A percentile compares a stretch with the other conserved stretches of the same genome.
phyloP scores from a whole-genome alignment of 306 rosid genomes.

The Inga leiocalycina region DNA sequence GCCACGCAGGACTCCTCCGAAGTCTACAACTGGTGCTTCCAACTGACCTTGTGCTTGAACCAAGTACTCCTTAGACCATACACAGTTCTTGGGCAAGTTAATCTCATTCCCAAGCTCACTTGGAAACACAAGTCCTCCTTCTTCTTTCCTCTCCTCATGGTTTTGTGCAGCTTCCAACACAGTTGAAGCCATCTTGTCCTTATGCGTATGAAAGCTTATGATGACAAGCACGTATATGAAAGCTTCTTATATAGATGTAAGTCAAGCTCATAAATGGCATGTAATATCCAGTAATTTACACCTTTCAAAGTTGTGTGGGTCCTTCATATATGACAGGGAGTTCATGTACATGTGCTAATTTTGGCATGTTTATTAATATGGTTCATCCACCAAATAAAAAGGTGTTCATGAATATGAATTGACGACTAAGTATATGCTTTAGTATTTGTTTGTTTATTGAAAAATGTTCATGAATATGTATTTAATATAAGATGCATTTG shows the following conservation, averaged over 20 bases:
- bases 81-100: slow-evolving; percentile 45
- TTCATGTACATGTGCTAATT: neutral
- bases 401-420: too few relatives aligned
- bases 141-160: neutral
- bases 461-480: too few relatives aligned
- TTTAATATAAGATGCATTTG: too few relatives aligned
- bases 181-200: slow-evolving; percentile 35
- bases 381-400: too few relatives aligned
- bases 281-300: neutral
- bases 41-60: slow-evolving; percentile 49
- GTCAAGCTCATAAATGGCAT: neutral
- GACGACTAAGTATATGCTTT: too few relatives aligned
- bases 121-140: neutral
- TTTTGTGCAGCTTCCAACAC: slow-evolving; percentile 4
- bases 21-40: slow-evolving; percentile 62
- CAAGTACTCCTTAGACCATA: slow-evolving; percentile 61
- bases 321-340: too few relatives aligned
- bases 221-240: neutral
- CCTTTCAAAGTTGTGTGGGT: neutral
- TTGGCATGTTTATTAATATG: neutral
- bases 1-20: slow-evolving; percentile 51
- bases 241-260: neutral
- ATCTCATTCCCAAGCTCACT: slow-evolving; percentile 17
- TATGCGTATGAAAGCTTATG: neutral
- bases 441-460: too few relatives aligned